Conservation (phyloP, 176 grass and related monocot genomes). For the Luzula sylvatica region DNA sequence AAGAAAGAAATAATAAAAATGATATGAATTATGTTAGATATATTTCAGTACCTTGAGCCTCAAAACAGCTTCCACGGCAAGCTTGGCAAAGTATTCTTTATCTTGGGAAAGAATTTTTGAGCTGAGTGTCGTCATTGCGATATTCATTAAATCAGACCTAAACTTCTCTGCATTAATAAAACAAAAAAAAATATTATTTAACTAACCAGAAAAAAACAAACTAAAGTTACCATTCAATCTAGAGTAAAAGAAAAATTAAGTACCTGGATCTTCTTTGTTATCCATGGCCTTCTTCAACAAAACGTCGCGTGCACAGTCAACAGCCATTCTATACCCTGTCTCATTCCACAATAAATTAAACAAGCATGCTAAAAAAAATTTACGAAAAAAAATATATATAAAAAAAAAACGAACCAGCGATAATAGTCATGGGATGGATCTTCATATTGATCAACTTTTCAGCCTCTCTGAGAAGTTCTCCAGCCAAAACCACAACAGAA, state of each 20-base stretch:
- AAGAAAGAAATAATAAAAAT: background rate
- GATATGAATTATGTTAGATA: background rate
- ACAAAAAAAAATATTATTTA: background rate
- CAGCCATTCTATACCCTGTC: constrained; percentile 83
- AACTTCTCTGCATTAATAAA: constrained; percentile 64
- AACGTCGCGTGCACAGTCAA: constrained; percentile 63
- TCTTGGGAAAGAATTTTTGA: constrained; percentile 98
- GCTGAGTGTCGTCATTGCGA: constrained; percentile 90
- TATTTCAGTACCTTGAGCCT: constrained; percentile 76
- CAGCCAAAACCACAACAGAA: constrained; percentile 93
- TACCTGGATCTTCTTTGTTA: constrained; percentile 87
- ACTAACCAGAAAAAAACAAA: background rate
- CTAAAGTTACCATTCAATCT: background rate
- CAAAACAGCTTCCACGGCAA: constrained; percentile 92
- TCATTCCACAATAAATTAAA: constrained; percentile 6
- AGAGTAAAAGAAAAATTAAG: background rate
- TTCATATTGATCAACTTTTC: constrained; percentile 85
- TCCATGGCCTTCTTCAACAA: constrained; percentile 69
- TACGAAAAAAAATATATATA: no score
- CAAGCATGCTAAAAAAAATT: background rate
- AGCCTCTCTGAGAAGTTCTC: constrained; percentile 80
- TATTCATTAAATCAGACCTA: constrained; percentile 85
- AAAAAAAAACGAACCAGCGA: constrained; percentile 51
- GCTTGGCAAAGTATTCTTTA: constrained; percentile 93
- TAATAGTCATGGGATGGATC: constrained; percentile 97